These are phyloP conservation scores for Teratosphaeria nubilosa DNA, from an alignment of 2,329 filamentous ascomycete genomes.

Conservation along the genomic window DNA sequence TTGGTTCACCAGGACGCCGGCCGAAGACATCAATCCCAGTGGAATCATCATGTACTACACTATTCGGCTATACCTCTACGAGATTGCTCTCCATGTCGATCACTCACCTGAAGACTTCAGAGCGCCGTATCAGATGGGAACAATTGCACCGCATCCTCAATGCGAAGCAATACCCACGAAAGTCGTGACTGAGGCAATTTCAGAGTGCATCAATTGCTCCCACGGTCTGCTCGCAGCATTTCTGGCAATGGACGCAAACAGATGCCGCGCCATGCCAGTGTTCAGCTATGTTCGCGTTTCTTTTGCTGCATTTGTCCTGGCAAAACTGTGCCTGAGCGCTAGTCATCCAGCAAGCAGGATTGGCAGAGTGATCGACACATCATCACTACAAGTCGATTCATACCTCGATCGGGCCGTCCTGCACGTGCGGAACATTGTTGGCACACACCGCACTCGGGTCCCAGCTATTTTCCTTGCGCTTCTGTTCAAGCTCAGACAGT, in stretches of 20 bases:
- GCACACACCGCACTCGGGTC: constrained; percentile 19
- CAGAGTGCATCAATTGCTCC: neutral
- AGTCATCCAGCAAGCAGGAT: constrained; percentile 55
- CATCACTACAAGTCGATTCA: constrained; percentile 54
- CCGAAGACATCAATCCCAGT: constrained; percentile 37
- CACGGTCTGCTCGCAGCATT: constrained; percentile 50
- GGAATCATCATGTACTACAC: constrained; percentile 55
- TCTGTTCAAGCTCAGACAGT: constrained; percentile 22
- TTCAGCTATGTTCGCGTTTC: constrained; percentile 63
- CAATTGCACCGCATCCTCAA: constrained; percentile 32
- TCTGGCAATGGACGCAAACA: constrained; percentile 47
- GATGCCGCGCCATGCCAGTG: constrained; percentile 56
- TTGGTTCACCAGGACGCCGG: constrained; percentile 46
- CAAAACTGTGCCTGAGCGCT: constrained; percentile 63
- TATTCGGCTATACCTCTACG: constrained; percentile 63
- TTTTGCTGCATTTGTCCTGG: constrained; percentile 60
- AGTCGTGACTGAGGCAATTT: neutral
- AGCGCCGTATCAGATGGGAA: constrained; percentile 37
- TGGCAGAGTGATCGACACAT: constrained; percentile 57
- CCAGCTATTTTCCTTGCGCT: constrained; percentile 21
- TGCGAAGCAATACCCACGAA: constrained; percentile 30
- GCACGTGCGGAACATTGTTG: constrained; percentile 55
- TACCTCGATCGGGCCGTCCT: constrained; percentile 62
- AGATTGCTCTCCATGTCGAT: constrained; percentile 60
- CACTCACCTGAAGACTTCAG: constrained; percentile 45